phyloP scores from a whole-genome alignment of 192 early-diverging fungal species.

The Globomyces pollinis-pini region DNA sequence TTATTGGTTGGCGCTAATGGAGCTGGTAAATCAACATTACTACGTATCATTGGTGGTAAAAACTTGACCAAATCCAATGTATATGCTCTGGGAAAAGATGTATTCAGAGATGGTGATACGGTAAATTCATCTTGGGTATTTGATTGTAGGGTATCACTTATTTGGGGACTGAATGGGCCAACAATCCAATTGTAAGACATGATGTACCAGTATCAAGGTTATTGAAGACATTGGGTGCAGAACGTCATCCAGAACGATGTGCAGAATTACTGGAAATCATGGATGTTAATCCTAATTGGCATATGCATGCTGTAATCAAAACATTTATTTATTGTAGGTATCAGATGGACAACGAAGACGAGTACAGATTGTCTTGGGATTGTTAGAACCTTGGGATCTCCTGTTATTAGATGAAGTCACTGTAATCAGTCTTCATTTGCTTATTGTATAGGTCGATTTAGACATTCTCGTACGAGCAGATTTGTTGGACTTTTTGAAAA shows the following conservation, averaged over 20 bases:
- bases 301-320: constrained; percentile 63
- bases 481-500: constrained; percentile 55
- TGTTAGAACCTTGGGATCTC: constrained; percentile 57
- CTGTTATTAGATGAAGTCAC: constrained; percentile 74
- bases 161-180: constrained; percentile 74
- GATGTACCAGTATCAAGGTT: constrained; percentile 61
- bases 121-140: no score
- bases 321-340: no score
- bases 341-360: constrained; percentile 61
- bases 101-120: constrained; percentile 51
- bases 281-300: constrained; percentile 58
- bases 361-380: constrained; percentile 70
- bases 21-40: constrained; percentile 58
- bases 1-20: constrained; percentile 74
- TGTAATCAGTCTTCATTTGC: no score
- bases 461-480: constrained; percentile 68
- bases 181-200: constrained; percentile 60
- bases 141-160: constrained; percentile 70
- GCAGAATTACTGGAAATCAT: constrained; percentile 58
- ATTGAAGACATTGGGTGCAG: constrained; percentile 56
- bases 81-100: constrained; percentile 52
- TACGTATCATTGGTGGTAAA: constrained; percentile 66
- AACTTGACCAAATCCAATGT: constrained; percentile 46
- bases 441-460: no score
- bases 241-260: constrained; percentile 51